A percentile compares a stretch with the other conserved stretches of the same genome.
Evolutionary conservation across 441 rosid genomes (phyloP).

Genomic region (Adansonia gregorii): DNA sequence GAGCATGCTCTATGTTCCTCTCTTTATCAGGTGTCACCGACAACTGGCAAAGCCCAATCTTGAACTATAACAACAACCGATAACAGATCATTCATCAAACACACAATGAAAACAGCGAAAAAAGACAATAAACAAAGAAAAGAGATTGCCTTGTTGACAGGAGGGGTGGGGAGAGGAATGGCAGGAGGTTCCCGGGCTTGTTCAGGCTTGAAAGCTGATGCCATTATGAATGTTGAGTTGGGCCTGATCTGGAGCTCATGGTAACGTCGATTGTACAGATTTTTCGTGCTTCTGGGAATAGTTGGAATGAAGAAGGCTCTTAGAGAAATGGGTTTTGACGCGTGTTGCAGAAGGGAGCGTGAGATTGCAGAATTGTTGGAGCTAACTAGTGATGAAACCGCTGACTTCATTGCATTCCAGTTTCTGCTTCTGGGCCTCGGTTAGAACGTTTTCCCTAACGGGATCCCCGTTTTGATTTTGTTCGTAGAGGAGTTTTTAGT

Average conservation of each 20-base stretch:
- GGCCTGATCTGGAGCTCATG: slow-evolving; percentile 28
- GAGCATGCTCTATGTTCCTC: slow-evolving; percentile 77
- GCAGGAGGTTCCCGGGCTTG: slow-evolving; percentile 82
- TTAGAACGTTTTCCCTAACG: not conserved
- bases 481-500: not conserved
- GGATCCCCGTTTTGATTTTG: not conserved
- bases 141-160: slow-evolving; percentile 58
- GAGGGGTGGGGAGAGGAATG: slow-evolving; percentile 75
- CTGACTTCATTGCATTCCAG: slow-evolving; percentile 16
- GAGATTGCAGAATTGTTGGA: slow-evolving; percentile 12
- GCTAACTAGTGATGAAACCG: slow-evolving; percentile 4
- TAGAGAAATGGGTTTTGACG: slow-evolving; percentile 29
- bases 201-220: slow-evolving; percentile 72
- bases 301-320: slow-evolving; percentile 22
- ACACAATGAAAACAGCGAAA: slow-evolving; percentile 10
- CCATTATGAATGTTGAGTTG: slow-evolving; percentile 49
- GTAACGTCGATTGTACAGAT: slow-evolving; percentile 22
- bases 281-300: slow-evolving; percentile 14
- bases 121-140: not conserved
- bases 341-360: not conserved
- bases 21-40: slow-evolving; percentile 76
- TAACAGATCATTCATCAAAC: slow-evolving; percentile 8
- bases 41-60: slow-evolving; percentile 85
- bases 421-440: not conserved
- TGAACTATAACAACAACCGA: slow-evolving; percentile 51